Evolutionary conservation across 2,329 filamentous ascomycete genomes (phyloP), one percentile per base, ranked within the genome.

Genomic region (Clarireedia hainanense): DNA sequence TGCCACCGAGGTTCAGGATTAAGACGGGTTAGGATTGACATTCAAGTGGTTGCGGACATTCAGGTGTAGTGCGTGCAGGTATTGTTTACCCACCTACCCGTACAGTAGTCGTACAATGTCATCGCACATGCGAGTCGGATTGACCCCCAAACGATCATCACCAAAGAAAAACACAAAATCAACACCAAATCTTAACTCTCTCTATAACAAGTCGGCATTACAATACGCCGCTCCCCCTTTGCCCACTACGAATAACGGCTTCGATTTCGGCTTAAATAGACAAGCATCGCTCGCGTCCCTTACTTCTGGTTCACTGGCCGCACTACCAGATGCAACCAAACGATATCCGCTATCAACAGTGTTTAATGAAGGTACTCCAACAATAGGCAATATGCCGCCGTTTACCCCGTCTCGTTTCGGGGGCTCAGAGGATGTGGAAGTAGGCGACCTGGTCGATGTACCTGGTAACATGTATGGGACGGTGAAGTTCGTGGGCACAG

Each of bases 381-480:
- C 72, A 59, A 67, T 67, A 67, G 64, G 60, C 69, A 77, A 70
- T 53, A 81, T 81, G 76, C 73, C 75, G 50, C 80, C 78, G 34
- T 69, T 75, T 52, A 83, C 80, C 0, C 81, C 81, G 26, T 75
- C 74, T 55, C 74, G 78, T 71, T 73, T 67, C 52, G 72, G 75
- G 63, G 75, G 68, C 2, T 34, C 48, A 62, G 72, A 73, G 56
- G 77, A 79, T 52, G 74, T 95, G 58, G 79, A 84, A 61, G 78
- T 94, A 42, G 92, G 92, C 62, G 92, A 96, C 69, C 71, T 78
- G 36, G 92, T 96, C 60, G 91, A 96, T 64, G 92, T 96, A 47
- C 91, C 92, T 1, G 94, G 94, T 43, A 89, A 86, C 70, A 96
- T 99, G 91, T 77, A 86, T 63, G 94, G 94, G 49, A 87, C 83